Conservation (phyloP, 2,329 filamentous ascomycete genomes). For the Phaeosphaeriaceae sp. region DNA sequence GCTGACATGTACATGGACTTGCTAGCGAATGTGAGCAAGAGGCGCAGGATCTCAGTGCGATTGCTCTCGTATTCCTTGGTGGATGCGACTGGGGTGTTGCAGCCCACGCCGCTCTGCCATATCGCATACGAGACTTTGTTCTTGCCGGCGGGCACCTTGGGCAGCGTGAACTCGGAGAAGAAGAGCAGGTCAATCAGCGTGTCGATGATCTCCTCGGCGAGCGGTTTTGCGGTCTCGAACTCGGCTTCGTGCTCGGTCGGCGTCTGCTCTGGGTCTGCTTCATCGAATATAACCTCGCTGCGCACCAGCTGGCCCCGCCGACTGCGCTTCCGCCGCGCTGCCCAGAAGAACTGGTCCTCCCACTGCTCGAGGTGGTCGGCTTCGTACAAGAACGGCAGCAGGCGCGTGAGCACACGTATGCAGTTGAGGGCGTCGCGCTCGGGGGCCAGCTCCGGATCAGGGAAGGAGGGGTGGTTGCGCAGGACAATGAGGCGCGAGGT, state of each 20-base stretch:
- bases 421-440: slow-evolving; percentile 94
- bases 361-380: slow-evolving; percentile 80
- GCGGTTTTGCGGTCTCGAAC: slow-evolving; percentile 82
- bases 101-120: slow-evolving; percentile 97
- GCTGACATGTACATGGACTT: slow-evolving; percentile 91
- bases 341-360: slow-evolving; percentile 96
- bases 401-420: slow-evolving; percentile 84
- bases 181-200: slow-evolving; percentile 89
- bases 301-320: slow-evolving; percentile 55
- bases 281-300: slow-evolving; percentile 84
- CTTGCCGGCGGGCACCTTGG: slow-evolving; percentile 72
- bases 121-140: slow-evolving; percentile 90
- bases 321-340: slow-evolving; percentile 69
- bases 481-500: slow-evolving; percentile 83
- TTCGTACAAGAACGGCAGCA: slow-evolving; percentile 93
- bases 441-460: slow-evolving; percentile 80
- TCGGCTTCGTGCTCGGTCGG: slow-evolving; percentile 61
- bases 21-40: slow-evolving; percentile 84
- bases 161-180: slow-evolving; percentile 87
- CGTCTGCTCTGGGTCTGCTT: slow-evolving; percentile 63
- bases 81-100: slow-evolving; percentile 85
- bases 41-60: slow-evolving; percentile 83
- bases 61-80: slow-evolving; percentile 95
- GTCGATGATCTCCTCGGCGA: slow-evolving; percentile 92
- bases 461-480: slow-evolving; percentile 89